Evolutionary conservation across 306 rosid species (phyloP), one percentile per base, ranked within the genome.

Genomic region (Acacia confusa): DNA sequence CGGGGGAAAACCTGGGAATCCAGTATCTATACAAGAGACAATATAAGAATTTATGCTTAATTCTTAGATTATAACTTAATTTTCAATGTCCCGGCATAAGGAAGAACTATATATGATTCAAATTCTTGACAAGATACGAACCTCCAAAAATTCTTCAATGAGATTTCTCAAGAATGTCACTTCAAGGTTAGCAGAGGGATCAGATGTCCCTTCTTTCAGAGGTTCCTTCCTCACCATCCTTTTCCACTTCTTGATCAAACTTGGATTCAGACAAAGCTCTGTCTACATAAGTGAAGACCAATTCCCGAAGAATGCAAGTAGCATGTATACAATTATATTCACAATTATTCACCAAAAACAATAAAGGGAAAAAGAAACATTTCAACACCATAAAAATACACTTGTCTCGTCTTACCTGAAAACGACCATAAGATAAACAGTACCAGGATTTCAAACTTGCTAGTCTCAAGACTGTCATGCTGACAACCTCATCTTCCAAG

Each of bases 401-500:
- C 58, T 69, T 3, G 30, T 40, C 48, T 52, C 16, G 58, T 80
- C 82, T 77, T 85, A 95, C 99, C 98, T 93, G 99, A 88, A 95
- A 95, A 68, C 97, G 95, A 76, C 98, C 99, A 82, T 90, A 90
- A 63, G 98, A 93, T 86, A 95, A 88, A 85, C 98, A 88, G 84
- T 91, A 87, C 99, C 98, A 95, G 36, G 98, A 90, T 85, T 93
- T 92, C 87, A 95, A 87, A 77, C 93, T 89, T 53, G 99, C 98
- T 73, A 93, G 82, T 84, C 87, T 95, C 82, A 95, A 89, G 69
- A 93, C 90, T 27, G 93, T 88, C 83, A 86, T 87, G 77, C 97
- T 95, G 80, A 93, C 99, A 72, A 95, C 86, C 85, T 92, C 99
- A 83, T 95, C 99, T 91, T 92, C 99, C 89, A 95, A 92, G 85